Base-by-base conservation (phyloP, 495 filamentous ascomycete genomes). In the Annulohypoxylon nitens region DNA sequence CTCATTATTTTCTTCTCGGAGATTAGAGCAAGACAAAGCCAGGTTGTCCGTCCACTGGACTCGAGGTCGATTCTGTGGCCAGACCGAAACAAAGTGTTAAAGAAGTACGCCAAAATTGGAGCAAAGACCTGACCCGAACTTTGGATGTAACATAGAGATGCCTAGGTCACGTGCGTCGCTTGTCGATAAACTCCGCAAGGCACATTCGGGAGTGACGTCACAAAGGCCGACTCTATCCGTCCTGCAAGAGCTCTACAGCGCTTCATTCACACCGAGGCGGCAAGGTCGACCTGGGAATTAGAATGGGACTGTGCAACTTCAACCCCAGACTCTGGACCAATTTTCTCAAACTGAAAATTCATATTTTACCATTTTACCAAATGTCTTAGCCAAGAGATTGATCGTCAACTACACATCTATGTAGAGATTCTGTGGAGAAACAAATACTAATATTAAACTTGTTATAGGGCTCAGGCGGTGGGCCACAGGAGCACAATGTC, bases 401-500 rank as follows among this genome's bases (percentile, higher is more conserved):
- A 11, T 34, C 18, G 23, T 18, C 8, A 47, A 26, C 36, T 53
- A 30, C 30, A 30, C 30, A 30, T 30, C 5, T 30, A 36, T 51
- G 43, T 61, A 30, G 10, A 59, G 4, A 47, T 18, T 23, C 43
- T 1, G 4, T 67, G 1, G 45, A 43, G 37, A 39, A 62, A 26
- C 53, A 50, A 9, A 59, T 71, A 58, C 79, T 79, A 70, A 83
- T 66, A n/a, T 60, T 59, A 65, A 65, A 62, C 59, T 69, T 65
- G 68, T 59, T 37, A 62, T 75, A 98, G 95, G 96, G 96, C 61
- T 90, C 93, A 33, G 94, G 93, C 59, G 96, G 96, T 73, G 96
- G 96, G 33, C 96, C 96, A 9, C 88, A 88, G 71, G 96, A 99
- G 83, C 90, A 94, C 75, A 92, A 93, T 74, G 91, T 94, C 3